Conservation (phyloP, 2,329 filamentous ascomycete species). For the Clarireedia monteithiana region DNA sequence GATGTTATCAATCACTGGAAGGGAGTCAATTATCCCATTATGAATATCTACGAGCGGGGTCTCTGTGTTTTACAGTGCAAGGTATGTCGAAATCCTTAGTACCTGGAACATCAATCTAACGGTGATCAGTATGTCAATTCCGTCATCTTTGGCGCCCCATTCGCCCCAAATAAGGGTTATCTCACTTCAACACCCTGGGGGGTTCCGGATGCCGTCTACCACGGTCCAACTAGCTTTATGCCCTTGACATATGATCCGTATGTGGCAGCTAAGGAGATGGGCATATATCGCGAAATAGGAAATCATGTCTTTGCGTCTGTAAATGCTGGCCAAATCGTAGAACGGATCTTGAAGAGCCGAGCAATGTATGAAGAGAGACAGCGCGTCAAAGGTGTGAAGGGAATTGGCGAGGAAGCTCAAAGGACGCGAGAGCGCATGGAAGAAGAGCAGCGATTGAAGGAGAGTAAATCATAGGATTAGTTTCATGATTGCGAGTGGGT, state of each 20-base stretch:
- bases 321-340: constrained; percentile 87
- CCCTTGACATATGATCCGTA: constrained; percentile 70
- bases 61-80: constrained; percentile 93
- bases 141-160: constrained; percentile 84
- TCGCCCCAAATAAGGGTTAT: constrained; percentile 73
- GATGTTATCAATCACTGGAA: constrained; percentile 95
- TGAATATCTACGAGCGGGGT: constrained; percentile 97
- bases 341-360: constrained; percentile 78
- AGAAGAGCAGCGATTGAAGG: constrained; percentile 29
- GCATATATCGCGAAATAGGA: constrained; percentile 74
- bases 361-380: constrained; percentile 89
- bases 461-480: constrained; percentile 9
- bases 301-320: constrained; percentile 76
- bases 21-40: constrained; percentile 96
- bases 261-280: constrained; percentile 68
- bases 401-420: constrained; percentile 61
- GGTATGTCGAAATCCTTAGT: constrained; percentile 39
- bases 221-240: constrained; percentile 82
- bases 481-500: not conserved
- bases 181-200: constrained; percentile 67
- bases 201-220: constrained; percentile 75
- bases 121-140: constrained; percentile 67
- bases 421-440: constrained; percentile 55
- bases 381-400: constrained; percentile 82
- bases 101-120: constrained; percentile 5